These are phyloP conservation scores for Arbutus unedo DNA, from an alignment of 148 eudicot species.

Conservation along the genomic window DNA sequence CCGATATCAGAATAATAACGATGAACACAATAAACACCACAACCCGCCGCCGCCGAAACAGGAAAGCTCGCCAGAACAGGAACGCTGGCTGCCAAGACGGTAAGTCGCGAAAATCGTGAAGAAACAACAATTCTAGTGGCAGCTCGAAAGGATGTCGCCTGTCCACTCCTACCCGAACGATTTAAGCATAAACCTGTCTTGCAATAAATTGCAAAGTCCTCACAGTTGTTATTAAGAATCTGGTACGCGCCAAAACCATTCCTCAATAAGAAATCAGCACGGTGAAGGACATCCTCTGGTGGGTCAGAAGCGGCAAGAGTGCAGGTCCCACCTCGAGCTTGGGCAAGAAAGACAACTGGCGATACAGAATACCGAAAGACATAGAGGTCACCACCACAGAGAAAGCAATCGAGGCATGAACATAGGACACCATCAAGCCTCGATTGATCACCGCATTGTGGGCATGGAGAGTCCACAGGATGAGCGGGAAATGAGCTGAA, in stretches of 20 bases:
- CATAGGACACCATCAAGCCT: slow-evolving; percentile 62
- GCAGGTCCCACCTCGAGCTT: slow-evolving; percentile 92
- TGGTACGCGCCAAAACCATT: slow-evolving; percentile 88
- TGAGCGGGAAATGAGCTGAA: slow-evolving; percentile 67
- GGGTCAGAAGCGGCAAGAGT: slow-evolving; percentile 76
- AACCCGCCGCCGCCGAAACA: no score
- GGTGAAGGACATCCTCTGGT: no score
- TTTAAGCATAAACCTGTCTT: slow-evolving; percentile 82
- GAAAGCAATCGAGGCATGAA: slow-evolving; percentile 91
- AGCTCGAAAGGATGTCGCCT: slow-evolving; percentile 66
- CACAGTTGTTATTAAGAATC: slow-evolving; percentile 91
- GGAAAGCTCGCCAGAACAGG: slow-evolving; percentile 56
- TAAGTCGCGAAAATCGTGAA: slow-evolving; percentile 76
- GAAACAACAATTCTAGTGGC: slow-evolving; percentile 63
- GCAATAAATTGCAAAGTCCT: slow-evolving; percentile 87
- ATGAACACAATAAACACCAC: slow-evolving; percentile 69
- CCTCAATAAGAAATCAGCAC: slow-evolving; percentile 59
- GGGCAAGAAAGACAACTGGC: slow-evolving; percentile 59
- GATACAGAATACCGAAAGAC: slow-evolving; percentile 59
- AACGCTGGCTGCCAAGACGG: slow-evolving; percentile 55
- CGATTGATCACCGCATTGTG: slow-evolving; percentile 72
- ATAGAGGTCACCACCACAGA: slow-evolving; percentile 71
- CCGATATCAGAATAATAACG: slow-evolving; percentile 76
- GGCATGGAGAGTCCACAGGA: slow-evolving; percentile 46
- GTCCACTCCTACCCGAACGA: slow-evolving; percentile 90